Conservation (phyloP, 2,329 filamentous ascomycete genomes). For the Fusarium pseudoanthophilum region DNA sequence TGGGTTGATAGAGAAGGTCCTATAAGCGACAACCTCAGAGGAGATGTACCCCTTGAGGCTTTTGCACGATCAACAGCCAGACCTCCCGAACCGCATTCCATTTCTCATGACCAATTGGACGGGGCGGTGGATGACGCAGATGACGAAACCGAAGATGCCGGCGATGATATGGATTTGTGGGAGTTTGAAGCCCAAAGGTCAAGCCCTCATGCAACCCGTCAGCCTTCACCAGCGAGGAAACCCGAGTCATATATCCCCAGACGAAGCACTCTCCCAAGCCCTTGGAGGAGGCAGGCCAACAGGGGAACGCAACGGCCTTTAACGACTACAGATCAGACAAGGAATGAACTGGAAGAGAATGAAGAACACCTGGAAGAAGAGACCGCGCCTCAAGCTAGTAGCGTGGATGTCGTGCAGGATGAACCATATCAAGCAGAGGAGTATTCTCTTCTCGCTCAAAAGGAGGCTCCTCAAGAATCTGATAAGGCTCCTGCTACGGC, state of each 20-base stretch:
- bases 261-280: conserved; percentile 49
- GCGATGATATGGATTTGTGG: conserved; percentile 66
- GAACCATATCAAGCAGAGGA: conserved; percentile 51
- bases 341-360: background rate
- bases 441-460: conserved; percentile 57
- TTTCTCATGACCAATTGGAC: conserved; percentile 24
- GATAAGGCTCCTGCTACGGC: conserved; percentile 36
- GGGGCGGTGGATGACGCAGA: conserved; percentile 29
- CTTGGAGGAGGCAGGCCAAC: conserved; percentile 50
- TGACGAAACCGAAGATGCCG: conserved; percentile 37
- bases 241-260: conserved; percentile 35
- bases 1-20: conserved; percentile 55
- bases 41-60: conserved; percentile 50
- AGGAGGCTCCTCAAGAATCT: conserved; percentile 17
- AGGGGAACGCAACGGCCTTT: conserved; percentile 37
- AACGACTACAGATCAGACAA: background rate
- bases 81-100: background rate
- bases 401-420: conserved; percentile 16
- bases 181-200: conserved; percentile 65
- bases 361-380: background rate
- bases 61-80: conserved; percentile 25
- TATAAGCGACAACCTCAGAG: conserved; percentile 50
- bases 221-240: conserved; percentile 46
- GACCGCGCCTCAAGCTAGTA: conserved; percentile 21
- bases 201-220: conserved; percentile 49